A percentile compares a stretch with the other conserved stretches of the same genome.
phyloP scores from a whole-genome alignment of 495 filamentous ascomycete species.

The Penicillium cataractarum region DNA sequence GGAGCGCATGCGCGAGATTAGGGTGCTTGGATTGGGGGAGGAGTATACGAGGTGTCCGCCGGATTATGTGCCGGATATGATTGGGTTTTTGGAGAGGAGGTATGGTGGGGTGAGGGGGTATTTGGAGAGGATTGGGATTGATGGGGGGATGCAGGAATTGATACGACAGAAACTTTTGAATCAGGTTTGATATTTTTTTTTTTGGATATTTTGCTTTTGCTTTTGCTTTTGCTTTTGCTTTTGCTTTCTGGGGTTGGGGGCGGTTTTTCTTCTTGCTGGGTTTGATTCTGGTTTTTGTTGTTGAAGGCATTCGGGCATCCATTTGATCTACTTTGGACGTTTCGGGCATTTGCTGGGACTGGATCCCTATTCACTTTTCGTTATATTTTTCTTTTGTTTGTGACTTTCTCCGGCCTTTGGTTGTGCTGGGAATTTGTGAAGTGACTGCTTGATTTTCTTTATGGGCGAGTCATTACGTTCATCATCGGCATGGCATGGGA shows the following conservation, averaged over 20 bases:
- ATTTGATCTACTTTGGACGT: conserved; percentile 1
- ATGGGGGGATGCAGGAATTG: conserved; percentile 36
- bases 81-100: conserved; percentile 50
- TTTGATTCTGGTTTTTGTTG: neutral
- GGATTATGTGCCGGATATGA: conserved; percentile 56
- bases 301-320: neutral
- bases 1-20: conserved; percentile 67
- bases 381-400: conserved; percentile 3
- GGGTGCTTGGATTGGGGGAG: conserved; percentile 65
- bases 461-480: neutral
- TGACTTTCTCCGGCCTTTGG: neutral
- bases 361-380: conserved; percentile 8
- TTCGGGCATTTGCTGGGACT: conserved; percentile 6
- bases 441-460: neutral
- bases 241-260: neutral
- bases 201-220: conserved; percentile 1
- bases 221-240: conserved; percentile 12
- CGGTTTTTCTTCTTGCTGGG: neutral
- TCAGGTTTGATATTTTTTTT: conserved; percentile 6
- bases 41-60: conserved; percentile 67
- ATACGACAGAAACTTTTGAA: conserved; percentile 35
- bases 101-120: conserved; percentile 69
- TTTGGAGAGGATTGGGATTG: conserved; percentile 61
- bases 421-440: too few species aligned
- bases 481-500: neutral